Evolutionary conservation across 2,329 filamentous ascomycete species (phyloP), one percentile per base, ranked within the genome.

Genomic region (Colletotrichum trifolii): DNA sequence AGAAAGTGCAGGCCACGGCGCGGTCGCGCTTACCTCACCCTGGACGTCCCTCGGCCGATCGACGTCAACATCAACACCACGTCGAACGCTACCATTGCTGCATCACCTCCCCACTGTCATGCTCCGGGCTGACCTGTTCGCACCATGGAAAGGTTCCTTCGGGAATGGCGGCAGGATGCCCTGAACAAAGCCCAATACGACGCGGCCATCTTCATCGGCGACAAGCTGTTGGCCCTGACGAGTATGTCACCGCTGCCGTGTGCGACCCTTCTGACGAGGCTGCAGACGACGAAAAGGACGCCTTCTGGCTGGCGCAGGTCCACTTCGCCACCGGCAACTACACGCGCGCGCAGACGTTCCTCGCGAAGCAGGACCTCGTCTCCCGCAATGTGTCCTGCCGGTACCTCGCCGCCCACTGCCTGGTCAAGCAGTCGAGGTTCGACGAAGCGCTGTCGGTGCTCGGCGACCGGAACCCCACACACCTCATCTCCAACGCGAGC

Each of bases 241-340:
- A 93, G 95, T 97, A 79, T 70, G 88, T 42, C 52, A 58, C 42
- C 50, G 8, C 10, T 40, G n/a, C 9, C 11, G 36, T 50, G 17
- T 38, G 13, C 12, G 42, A 38, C 36, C 33, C 45, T 46, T 40
- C 11, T 57, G 35, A 60, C 50, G 60, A n/a, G 42, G 46, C 36
- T 12, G 34, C 69, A 97, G 96, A 94, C 74, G 92, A 95, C 76
- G 94, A 97, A 73, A 90, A 93, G 69, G 96, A 99, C 77, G 95
- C 94, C 45, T 97, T 97, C 75, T 97, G 94, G 91, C 90, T 99
- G 47, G 96, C 96, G n/a, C 95, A 98, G 79, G 93, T 97, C 42
- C 95, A 99, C 79, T 99, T 98, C 80, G 91, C 91, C 55, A 96
- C 93, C 53, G 94, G 93, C 72, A 97, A 98, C 82, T 97, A 97